Percentiles rank a stretch among this genome's conserved stretches.
phyloP scores from a whole-genome alignment of 441 rosid species.

The Arabidopsis hybrid region DNA sequence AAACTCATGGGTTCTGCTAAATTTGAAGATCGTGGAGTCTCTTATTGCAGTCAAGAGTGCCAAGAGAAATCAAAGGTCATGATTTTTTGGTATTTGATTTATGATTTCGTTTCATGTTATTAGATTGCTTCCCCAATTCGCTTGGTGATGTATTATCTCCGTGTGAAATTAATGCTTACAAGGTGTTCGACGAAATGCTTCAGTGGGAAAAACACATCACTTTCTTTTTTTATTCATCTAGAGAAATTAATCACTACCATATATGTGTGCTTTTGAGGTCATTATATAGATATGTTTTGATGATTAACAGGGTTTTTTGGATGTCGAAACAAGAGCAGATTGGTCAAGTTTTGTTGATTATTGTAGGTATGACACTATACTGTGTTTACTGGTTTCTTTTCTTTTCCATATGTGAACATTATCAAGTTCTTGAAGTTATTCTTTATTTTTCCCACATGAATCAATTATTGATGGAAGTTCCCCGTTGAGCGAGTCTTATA shows the following conservation, averaged over 20 bases:
- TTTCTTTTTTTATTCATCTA: background rate
- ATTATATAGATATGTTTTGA: background rate
- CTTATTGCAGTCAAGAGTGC: slow-evolving; percentile 66
- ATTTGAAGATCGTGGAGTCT: slow-evolving; percentile 45
- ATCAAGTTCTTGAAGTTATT: slow-evolving; percentile 11
- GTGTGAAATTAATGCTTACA: slow-evolving; percentile 26
- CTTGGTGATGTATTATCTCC: background rate
- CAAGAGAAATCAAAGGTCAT: slow-evolving; percentile 59
- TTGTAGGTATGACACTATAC: slow-evolving; percentile 63
- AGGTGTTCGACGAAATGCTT: slow-evolving; percentile 57
- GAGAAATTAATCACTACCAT: background rate
- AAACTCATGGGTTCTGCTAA: slow-evolving; percentile 43
- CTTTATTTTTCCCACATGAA: background rate
- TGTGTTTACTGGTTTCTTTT: slow-evolving; percentile 7
- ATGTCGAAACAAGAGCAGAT: slow-evolving; percentile 71
- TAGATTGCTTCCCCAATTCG: background rate
- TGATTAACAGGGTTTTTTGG: slow-evolving; percentile 61
- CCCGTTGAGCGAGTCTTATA: background rate
- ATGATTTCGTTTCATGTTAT: background rate
- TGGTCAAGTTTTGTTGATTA: slow-evolving; percentile 72
- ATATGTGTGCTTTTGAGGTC: background rate
- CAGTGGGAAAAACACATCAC: background rate
- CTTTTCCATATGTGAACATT: background rate
- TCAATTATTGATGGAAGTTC: background rate
- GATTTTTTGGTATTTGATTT: background rate